Evolutionary conservation across 345 rosid genomes (phyloP).

Genomic region (Heritiera fomes): DNA sequence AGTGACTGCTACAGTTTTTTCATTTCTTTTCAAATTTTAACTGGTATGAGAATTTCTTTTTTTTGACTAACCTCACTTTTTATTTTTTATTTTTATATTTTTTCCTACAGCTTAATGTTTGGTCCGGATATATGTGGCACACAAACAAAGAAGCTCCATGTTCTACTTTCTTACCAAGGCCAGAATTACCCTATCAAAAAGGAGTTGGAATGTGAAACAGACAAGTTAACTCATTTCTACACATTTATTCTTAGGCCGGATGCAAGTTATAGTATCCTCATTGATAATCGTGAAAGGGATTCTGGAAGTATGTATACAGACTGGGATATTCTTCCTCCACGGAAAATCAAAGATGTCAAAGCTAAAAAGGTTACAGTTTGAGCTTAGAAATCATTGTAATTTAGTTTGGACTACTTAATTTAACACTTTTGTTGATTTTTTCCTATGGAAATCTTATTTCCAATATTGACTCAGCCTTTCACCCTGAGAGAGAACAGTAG

Average conservation of each 20-base stretch:
- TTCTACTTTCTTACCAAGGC: constrained; percentile 84
- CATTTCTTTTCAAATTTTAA: not conserved
- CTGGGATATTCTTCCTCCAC: constrained; percentile 95
- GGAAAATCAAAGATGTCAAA: constrained; percentile 62
- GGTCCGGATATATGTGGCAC: constrained; percentile 96
- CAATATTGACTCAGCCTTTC: not conserved
- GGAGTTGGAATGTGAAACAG: constrained; percentile 90
- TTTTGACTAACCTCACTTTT: not conserved
- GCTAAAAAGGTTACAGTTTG: constrained; percentile 66
- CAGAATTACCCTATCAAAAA: constrained; percentile 88
- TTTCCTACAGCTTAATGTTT: constrained; percentile 75
- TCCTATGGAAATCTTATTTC: not conserved
- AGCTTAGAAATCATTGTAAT: not conserved
- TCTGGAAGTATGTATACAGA: constrained; percentile 87
- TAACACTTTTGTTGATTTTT: not conserved
- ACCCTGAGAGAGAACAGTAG: not conserved
- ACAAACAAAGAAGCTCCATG: constrained; percentile 87
- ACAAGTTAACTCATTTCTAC: constrained; percentile 88
- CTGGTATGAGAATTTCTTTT: not conserved
- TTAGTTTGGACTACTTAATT: not conserved
- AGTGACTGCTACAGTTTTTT: not conserved
- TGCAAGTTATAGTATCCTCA: constrained; percentile 74
- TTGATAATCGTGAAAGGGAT: constrained; percentile 87
- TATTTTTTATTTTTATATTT: not conserved
- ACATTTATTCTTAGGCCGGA: constrained; percentile 92